These are phyloP conservation scores for Vinca minor DNA, from an alignment of 257 asterid genomes.

Conservation along the genomic window DNA sequence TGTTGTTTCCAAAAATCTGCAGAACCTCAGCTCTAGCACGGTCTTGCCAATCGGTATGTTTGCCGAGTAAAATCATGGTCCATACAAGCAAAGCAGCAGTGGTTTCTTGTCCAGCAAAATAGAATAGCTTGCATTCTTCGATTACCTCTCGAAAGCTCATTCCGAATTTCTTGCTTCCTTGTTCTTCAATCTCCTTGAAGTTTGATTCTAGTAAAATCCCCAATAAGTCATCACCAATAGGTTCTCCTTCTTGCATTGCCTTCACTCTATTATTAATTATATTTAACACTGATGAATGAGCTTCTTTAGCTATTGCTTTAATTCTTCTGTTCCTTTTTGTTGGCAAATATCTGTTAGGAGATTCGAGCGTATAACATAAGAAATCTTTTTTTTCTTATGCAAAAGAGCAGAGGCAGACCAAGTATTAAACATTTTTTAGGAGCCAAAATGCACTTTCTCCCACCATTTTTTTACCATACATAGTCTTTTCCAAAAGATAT, in stretches of 20 bases:
- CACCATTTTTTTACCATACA: no score
- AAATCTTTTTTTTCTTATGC: no score
- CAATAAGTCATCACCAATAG: constrained; percentile 3
- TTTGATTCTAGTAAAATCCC: constrained; percentile 4
- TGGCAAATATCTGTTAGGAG: constrained; percentile 31
- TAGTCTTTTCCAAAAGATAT: no score
- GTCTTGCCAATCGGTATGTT: constrained; percentile 23
- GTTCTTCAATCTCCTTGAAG: constrained; percentile 3
- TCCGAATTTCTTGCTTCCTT: constrained; percentile 10
- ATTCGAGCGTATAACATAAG: background rate
- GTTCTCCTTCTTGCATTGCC: constrained; percentile 33
- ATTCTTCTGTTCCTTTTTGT: constrained; percentile 35
- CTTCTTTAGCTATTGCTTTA: constrained; percentile 31
- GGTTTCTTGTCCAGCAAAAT: constrained; percentile 24
- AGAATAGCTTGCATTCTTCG: constrained; percentile 20
- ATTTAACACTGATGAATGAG: constrained; percentile 22
- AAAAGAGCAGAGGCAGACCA: no score
- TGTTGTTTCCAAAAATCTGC: constrained; percentile 7
- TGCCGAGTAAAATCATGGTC: constrained; percentile 15
- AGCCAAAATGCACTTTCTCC: no score
- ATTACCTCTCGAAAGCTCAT: constrained; percentile 14
- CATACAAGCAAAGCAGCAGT: constrained; percentile 20
- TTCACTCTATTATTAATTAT: constrained; percentile 34
- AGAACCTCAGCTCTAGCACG: constrained; percentile 21
- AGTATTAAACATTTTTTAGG: no score